A percentile compares a stretch with the other conserved stretches of the same genome.
Conservation (phyloP, 768 basidiomycete genomes). For the Paxillus rubicundulus region DNA sequence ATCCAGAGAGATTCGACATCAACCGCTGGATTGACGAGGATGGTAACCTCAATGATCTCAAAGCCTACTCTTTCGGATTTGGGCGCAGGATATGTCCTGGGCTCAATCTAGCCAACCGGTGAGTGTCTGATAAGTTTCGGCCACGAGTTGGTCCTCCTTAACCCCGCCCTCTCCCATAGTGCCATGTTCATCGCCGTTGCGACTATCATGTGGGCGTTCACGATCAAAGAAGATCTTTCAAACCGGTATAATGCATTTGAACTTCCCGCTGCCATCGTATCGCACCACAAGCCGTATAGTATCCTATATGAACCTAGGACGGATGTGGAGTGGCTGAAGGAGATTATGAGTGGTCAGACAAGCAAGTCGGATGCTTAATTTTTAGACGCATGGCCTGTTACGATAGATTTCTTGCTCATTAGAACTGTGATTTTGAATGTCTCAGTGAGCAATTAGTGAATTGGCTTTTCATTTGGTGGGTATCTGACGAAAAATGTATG, state of each 20-base stretch:
- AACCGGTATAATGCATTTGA: conserved; percentile 53
- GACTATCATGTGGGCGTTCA: conserved; percentile 61
- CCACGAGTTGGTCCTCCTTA: no score
- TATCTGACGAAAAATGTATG: no score
- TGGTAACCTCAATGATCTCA: conserved; percentile 44
- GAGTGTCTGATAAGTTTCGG: neutral
- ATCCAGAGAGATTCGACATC: conserved; percentile 36
- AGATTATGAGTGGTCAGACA: neutral
- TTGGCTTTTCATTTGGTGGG: no score
- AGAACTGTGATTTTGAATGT: no score
- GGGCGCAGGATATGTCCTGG: conserved; percentile 44
- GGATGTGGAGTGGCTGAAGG: neutral
- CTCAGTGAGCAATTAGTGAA: no score
- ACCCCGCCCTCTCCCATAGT: conserved; percentile 19
- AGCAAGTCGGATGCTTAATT: neutral
- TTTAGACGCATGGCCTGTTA: neutral
- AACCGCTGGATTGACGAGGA: conserved; percentile 49
- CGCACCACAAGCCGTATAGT: conserved; percentile 55
- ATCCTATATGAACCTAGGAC: conserved; percentile 49
- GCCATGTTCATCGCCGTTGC: conserved; percentile 61
- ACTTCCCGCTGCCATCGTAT: conserved; percentile 49
- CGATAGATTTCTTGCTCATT: no score
- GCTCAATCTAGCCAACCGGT: conserved; percentile 42
- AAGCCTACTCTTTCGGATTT: conserved; percentile 48
- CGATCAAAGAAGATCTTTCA: conserved; percentile 42